Evolutionary conservation across 805 yeast genomes (phyloP), one percentile per base, ranked within the genome.

Genomic region (Yarrowia sp.): DNA sequence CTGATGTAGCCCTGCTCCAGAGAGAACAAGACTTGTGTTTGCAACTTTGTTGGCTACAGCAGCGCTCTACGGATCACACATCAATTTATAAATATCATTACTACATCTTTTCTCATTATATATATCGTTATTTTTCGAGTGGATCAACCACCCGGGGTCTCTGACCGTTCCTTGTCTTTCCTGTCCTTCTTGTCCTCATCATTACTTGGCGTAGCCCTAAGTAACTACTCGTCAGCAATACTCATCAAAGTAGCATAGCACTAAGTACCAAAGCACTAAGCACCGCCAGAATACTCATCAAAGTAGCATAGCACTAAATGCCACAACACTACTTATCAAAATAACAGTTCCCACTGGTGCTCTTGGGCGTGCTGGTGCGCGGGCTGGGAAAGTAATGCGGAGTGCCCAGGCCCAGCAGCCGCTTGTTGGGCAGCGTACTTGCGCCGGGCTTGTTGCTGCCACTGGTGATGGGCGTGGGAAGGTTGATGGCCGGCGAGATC

Each of bases 391-490:
- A 39, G 47, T 38, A 39, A 38, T 38, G 61, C 29, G 61, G 61
- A 21, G 61, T 55, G 3, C 38, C 36, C 47, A 55, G 35, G 6
- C 61, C 61, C 35, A 55, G 10, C 8, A 55, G 36, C 29, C 61
- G 61, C 47, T 39, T 55, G 61, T 55, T 55, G 29, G 61, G 47
- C 32, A 53, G 9, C 18, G 61, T 27, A 39, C 46, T 29, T 5
- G 47, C 61, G n/a, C 47, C 47, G 6, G 61, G 61, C 38, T 55
- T 55, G 47, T 55, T 55, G 21, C 47, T 38, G 19, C 61, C 61
- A 36, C 47, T 38, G 29, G 61, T 55, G 38, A 55, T 38, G 1
- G 61, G 61, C 2, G 61, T 55, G 12, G 61, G 61, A 21, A 55
- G 61, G 18, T 55, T 55, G 12, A 55, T 55, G 14, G 47, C 47